These are phyloP conservation scores for Pseudoscleropodium purum DNA, from an alignment of 225 moss, liverwort and hornwort genomes.

Conservation along the genomic window DNA sequence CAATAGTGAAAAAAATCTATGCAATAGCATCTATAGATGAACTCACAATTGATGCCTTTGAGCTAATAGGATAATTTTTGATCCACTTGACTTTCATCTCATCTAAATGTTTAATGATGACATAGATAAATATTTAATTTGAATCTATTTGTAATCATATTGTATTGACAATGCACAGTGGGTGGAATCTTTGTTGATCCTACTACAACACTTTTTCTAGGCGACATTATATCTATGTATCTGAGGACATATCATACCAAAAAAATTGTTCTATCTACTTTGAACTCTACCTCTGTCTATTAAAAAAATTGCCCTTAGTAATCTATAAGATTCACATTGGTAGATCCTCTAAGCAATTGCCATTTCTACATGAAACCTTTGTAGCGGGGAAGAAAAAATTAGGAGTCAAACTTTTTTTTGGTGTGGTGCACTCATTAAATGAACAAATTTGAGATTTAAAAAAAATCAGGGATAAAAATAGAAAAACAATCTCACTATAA, in stretches of 20 bases:
- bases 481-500: neutral
- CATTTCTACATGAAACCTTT: neutral
- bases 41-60: neutral
- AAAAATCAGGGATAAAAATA: neutral
- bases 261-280: neutral
- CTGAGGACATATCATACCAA: neutral
- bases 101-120: too few relatives aligned
- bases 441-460: neutral
- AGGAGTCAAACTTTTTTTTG: neutral
- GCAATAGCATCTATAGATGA: rapidly evolving
- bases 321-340: rapidly evolving
- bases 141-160: neutral
- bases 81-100: neutral
- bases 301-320: neutral
- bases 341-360: neutral
- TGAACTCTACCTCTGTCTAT: rapidly evolving
- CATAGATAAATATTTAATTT: too few relatives aligned
- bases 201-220: neutral
- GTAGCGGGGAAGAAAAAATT: neutral
- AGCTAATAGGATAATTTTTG: neutral
- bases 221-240: neutral
- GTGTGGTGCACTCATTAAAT: neutral
- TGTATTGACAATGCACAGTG: rapidly evolving
- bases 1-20: rapidly evolving
- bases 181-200: rapidly evolving